Percentiles rank a stretch among this genome's conserved stretches.
phyloP scores from a whole-genome alignment of 2,329 filamentous ascomycete species.

The Colletotrichum caudatum region DNA sequence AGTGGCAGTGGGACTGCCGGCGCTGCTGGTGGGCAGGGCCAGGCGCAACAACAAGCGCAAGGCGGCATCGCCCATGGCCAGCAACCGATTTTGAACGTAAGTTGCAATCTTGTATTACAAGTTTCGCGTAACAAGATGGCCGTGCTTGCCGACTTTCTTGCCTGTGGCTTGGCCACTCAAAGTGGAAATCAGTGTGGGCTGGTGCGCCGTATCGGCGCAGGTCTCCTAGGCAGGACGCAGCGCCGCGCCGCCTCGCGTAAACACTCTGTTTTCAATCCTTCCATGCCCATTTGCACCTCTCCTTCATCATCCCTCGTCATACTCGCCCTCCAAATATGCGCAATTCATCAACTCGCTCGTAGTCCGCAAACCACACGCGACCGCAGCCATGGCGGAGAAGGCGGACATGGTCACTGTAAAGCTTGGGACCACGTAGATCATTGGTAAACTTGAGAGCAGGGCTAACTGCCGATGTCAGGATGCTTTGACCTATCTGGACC shows the following conservation, averaged over 20 bases:
- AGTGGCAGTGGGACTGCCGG: constrained; percentile 53
- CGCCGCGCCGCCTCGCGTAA: constrained; percentile 28
- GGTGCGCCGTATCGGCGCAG: constrained; percentile 38
- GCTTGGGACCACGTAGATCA: neutral
- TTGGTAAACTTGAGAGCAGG: constrained; percentile 5
- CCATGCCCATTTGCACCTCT: constrained; percentile 19
- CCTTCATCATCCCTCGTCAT: constrained; percentile 21
- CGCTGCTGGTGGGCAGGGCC: constrained; percentile 69
- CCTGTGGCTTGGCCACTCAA: constrained; percentile 37
- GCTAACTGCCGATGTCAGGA: constrained; percentile 54
- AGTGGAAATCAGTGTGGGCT: constrained; percentile 41
- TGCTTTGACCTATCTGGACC: constrained; percentile 94
- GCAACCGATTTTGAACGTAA: constrained; percentile 83
- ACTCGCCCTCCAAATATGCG: neutral
- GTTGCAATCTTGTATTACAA: constrained; percentile 46
- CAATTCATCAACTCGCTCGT: neutral
- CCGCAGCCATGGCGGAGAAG: constrained; percentile 28
- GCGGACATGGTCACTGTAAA: constrained; percentile 37
- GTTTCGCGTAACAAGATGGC: constrained; percentile 13
- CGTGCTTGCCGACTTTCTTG: constrained; percentile 14
- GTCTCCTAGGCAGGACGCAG: constrained; percentile 33
- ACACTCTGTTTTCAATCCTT: constrained; percentile 12
- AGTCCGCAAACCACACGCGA: constrained; percentile 17
- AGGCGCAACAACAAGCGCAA: constrained; percentile 68
- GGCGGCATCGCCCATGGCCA: constrained; percentile 39